A percentile compares a stretch with the other conserved stretches of the same genome.
These are phyloP conservation scores for Penicillium cataractarum DNA, from an alignment of 495 filamentous ascomycete species.

Conservation along the genomic window DNA sequence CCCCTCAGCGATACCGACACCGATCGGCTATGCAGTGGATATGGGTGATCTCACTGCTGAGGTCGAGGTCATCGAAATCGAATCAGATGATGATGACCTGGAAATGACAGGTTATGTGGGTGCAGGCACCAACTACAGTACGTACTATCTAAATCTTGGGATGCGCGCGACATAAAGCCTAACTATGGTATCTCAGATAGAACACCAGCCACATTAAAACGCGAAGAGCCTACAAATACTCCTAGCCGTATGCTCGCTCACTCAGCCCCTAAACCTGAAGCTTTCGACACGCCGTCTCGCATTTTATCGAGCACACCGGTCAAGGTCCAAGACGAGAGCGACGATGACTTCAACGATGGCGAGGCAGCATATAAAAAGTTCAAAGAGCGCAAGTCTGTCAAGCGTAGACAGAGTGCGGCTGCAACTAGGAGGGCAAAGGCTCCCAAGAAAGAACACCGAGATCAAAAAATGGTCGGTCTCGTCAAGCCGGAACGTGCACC, in stretches of 20 bases:
- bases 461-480: conserved; percentile 36
- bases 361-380: conserved; percentile 60
- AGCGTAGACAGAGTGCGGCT: conserved; percentile 56
- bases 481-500: conserved; percentile 27
- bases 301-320: conserved; percentile 21
- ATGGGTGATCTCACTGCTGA: conserved; percentile 17
- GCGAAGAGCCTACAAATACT: not conserved
- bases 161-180: conserved; percentile 24
- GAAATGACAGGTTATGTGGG: conserved; percentile 33
- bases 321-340: conserved; percentile 30
- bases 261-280: conserved; percentile 9
- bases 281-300: conserved; percentile 15
- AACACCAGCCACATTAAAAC: not conserved
- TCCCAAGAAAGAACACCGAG: conserved; percentile 25
- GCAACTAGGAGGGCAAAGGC: conserved; percentile 52
- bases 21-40: conserved; percentile 16
- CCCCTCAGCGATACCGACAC: not conserved
- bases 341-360: conserved; percentile 50
- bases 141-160: conserved; percentile 7
- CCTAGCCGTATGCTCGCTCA: not conserved
- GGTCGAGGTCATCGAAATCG: conserved; percentile 33
- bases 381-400: conserved; percentile 59
- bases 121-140: conserved; percentile 16
- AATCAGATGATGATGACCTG: conserved; percentile 48
- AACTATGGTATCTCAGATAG: conserved; percentile 15